Conservation (phyloP, 2,329 filamentous ascomycete species). For the Aspergillus costaricaensis region DNA sequence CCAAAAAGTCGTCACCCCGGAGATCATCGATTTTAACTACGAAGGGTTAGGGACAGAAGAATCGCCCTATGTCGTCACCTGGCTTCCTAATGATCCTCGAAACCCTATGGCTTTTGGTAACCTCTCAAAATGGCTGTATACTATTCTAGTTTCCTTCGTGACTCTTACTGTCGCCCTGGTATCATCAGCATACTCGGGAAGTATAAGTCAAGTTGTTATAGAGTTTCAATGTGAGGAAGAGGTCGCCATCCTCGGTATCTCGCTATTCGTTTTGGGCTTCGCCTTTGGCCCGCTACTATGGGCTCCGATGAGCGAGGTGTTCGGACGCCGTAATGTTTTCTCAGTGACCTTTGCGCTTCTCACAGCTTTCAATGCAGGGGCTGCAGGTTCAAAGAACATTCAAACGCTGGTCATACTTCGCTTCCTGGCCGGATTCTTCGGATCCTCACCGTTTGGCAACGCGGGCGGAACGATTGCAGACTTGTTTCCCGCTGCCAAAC, state of each 20-base stretch:
- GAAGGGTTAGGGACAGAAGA: conserved; percentile 44
- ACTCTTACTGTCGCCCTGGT: conserved; percentile 47
- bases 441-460: conserved; percentile 63
- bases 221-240: conserved; percentile 41
- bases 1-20: conserved; percentile 38
- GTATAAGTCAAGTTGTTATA: conserved; percentile 36
- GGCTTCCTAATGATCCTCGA: conserved; percentile 46
- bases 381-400: conserved; percentile 61
- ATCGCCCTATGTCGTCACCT: conserved; percentile 49
- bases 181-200: conserved; percentile 47
- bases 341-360: conserved; percentile 44
- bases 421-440: conserved; percentile 66
- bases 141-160: conserved; percentile 39
- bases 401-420: conserved; percentile 64
- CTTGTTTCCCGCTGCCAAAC: conserved; percentile 56
- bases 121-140: conserved; percentile 45
- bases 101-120: conserved; percentile 42
- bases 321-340: conserved; percentile 40
- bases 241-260: conserved; percentile 46
- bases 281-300: conserved; percentile 49
- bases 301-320: conserved; percentile 44
- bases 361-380: conserved; percentile 63
- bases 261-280: conserved; percentile 50
- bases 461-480: conserved; percentile 64
- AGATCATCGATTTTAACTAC: conserved; percentile 35